These are phyloP conservation scores for Ceratocystis harringtonii DNA, from an alignment of 2,329 filamentous ascomycete genomes.

Conservation along the genomic window DNA sequence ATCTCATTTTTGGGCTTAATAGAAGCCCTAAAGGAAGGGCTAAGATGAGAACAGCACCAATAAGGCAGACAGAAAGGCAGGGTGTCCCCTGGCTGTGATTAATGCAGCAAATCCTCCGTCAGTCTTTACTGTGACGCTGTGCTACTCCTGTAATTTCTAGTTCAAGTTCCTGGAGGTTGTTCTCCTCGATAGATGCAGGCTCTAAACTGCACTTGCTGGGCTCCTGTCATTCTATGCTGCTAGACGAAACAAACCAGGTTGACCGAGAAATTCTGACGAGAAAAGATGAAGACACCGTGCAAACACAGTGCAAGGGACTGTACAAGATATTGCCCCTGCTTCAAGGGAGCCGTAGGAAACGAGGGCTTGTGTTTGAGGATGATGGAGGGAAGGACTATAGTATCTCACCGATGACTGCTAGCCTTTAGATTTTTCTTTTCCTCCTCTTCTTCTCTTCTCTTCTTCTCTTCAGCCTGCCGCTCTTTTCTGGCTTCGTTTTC, in stretches of 20 bases:
- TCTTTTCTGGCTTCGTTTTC: constrained; percentile 1
- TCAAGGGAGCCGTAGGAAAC: neutral
- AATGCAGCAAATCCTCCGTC: neutral
- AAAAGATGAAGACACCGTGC: neutral
- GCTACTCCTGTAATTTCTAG: constrained; percentile 1
- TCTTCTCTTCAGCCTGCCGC: constrained; percentile 1
- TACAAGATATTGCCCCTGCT: neutral
- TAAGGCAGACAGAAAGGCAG: neutral
- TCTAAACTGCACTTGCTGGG: neutral
- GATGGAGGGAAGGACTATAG: neutral
- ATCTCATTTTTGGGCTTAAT: too few relatives aligned
- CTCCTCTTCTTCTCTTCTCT: constrained; percentile 2
- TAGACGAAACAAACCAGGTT: neutral
- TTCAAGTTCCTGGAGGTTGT: neutral
- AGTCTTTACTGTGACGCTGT: neutral
- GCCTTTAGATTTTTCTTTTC: neutral
- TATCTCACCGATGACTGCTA: neutral
- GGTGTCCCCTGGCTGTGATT: neutral
- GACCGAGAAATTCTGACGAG: neutral
- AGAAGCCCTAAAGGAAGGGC: neutral
- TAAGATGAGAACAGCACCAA: neutral
- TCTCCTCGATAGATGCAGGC: neutral
- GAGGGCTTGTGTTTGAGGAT: neutral
- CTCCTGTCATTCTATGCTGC: neutral
- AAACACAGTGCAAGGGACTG: neutral